Evolutionary conservation across 345 rosid species (phyloP).

Genomic region (Fremontodendron californicum): DNA sequence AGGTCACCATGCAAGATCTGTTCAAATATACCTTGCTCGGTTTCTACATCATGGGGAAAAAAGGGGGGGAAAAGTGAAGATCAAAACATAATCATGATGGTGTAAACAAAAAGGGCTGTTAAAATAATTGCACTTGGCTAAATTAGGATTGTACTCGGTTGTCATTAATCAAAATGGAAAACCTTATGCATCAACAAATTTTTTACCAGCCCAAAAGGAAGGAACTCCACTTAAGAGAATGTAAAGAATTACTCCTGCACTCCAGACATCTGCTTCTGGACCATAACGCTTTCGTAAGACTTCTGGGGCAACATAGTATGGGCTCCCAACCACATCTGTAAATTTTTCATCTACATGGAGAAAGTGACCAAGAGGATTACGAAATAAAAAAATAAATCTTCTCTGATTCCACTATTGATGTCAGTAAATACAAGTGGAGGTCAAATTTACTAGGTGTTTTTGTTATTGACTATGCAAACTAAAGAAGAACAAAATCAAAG

Average conservation of each 20-base stretch:
- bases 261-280: constrained; percentile 90
- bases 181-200: too few relatives aligned
- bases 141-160: not conserved
- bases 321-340: constrained; percentile 82
- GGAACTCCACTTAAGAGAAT: constrained; percentile 85
- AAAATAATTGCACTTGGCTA: not conserved
- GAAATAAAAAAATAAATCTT: not conserved
- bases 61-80: not conserved
- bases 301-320: constrained; percentile 90
- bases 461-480: not conserved
- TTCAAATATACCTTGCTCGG: constrained; percentile 80
- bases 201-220: constrained; percentile 89
- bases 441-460: not conserved
- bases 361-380: not conserved
- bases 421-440: not conserved
- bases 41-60: constrained; percentile 38
- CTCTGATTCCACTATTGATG: not conserved
- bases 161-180: not conserved
- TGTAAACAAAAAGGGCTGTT: not conserved
- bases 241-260: constrained; percentile 86
- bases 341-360: constrained; percentile 56
- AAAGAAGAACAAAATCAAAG: not conserved
- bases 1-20: constrained; percentile 80
- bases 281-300: constrained; percentile 70
- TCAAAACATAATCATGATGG: not conserved